A percentile compares a stretch with the other conserved stretches of the same genome.
phyloP scores from a whole-genome alignment of 345 rosid species.

The Salix suchowensis region DNA sequence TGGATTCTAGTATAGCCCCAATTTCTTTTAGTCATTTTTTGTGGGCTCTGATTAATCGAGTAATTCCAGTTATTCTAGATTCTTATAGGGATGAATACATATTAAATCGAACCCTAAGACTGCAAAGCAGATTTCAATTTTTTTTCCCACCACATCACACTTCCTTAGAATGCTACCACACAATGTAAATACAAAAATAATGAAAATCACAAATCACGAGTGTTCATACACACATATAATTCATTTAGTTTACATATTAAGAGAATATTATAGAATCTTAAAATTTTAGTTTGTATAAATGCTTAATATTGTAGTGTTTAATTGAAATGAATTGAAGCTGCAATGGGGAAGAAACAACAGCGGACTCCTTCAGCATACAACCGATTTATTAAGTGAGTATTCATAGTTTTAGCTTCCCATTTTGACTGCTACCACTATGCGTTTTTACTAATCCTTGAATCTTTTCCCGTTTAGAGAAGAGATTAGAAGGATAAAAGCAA shows the following conservation, averaged over 20 bases:
- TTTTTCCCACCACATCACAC: too few species aligned
- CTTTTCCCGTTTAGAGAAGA: neutral
- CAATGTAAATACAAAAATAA: too few species aligned
- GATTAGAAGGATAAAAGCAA: conserved; percentile 5
- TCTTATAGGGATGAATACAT: rapidly evolving
- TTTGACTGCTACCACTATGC: neutral
- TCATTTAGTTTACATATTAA: neutral
- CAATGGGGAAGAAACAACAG: neutral
- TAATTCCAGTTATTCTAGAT: rapidly evolving
- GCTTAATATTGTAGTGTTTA: neutral
- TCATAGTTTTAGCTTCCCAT: neutral
- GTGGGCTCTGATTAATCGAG: rapidly evolving
- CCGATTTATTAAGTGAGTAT: conserved; percentile 11
- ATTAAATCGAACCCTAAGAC: rapidly evolving
- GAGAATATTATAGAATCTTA: neutral
- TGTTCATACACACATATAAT: too few species aligned
- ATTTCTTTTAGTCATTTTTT: too few species aligned
- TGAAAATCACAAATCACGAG: too few species aligned
- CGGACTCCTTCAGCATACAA: conserved; percentile 13
- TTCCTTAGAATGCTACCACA: too few species aligned
- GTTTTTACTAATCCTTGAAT: neutral
- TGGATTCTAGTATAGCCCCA: rapidly evolving
- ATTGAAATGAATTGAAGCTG: neutral
- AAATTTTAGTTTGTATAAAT: neutral
- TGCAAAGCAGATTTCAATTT: too few species aligned